These are phyloP conservation scores for Backusella sp. DNA, from an alignment of 192 early-diverging fungal genomes.

Conservation along the genomic window DNA sequence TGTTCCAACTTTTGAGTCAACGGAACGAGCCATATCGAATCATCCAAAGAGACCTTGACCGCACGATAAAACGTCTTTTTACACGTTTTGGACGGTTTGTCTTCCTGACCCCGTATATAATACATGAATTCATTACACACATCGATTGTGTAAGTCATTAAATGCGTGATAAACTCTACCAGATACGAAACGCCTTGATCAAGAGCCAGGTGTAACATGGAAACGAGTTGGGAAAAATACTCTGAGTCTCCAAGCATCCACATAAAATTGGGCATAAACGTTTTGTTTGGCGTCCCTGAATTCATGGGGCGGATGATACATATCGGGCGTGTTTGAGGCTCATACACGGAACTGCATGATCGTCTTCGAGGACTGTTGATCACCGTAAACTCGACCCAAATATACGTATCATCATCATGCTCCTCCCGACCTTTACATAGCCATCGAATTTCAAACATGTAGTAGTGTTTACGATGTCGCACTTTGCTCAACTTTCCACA, in stretches of 20 bases:
- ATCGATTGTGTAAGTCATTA: neutral
- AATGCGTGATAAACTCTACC: constrained; percentile 6
- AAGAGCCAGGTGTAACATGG: neutral
- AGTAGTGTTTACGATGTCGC: neutral
- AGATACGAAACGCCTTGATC: constrained; percentile 14
- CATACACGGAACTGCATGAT: neutral
- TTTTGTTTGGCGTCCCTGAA: neutral
- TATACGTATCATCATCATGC: neutral
- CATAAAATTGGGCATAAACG: neutral
- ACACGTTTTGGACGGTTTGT: neutral
- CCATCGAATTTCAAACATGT: constrained; percentile 16
- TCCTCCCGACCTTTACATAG: neutral
- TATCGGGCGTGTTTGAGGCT: constrained; percentile 15
- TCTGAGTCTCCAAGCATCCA: neutral
- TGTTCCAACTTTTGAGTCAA: constrained; percentile 2
- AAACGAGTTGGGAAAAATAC: neutral
- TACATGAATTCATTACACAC: constrained; percentile 5
- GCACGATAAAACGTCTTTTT: neutral
- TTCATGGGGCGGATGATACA: constrained; percentile 11
- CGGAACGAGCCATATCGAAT: constrained; percentile 12
- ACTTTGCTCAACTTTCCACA: constrained; percentile 9
- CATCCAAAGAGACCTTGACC: neutral
- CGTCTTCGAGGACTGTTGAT: constrained; percentile 6
- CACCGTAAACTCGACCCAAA: constrained; percentile 15
- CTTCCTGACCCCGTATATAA: neutral